These are phyloP conservation scores for Hemileia vastatrix DNA, from an alignment of 1,284 basidiomycete genomes.

Conservation along the genomic window DNA sequence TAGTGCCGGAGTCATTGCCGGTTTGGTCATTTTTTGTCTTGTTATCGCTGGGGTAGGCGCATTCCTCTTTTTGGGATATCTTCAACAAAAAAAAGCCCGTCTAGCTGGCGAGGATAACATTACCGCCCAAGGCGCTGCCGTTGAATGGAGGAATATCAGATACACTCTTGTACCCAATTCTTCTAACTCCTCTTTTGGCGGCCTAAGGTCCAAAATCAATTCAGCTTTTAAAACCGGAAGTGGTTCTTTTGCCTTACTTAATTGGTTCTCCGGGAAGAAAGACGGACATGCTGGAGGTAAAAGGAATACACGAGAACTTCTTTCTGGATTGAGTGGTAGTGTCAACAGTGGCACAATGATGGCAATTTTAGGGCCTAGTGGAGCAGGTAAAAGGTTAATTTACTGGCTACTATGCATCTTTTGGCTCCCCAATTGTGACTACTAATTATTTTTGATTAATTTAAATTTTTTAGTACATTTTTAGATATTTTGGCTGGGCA, in stretches of 20 bases:
- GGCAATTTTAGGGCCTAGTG: slow-evolving; percentile 66
- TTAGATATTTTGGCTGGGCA: slow-evolving; percentile 73
- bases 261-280: not conserved
- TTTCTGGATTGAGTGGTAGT: slow-evolving; percentile 60
- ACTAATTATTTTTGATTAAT: too few relatives aligned
- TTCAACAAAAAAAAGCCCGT: slow-evolving; percentile 56
- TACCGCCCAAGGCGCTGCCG: slow-evolving; percentile 50
- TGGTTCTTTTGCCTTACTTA: not conserved
- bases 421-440: too few relatives aligned
- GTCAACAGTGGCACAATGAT: slow-evolving; percentile 69
- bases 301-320: slow-evolving; percentile 45
- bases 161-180: slow-evolving; percentile 48
- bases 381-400: slow-evolving; percentile 54
- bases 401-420: too few relatives aligned
- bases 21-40: slow-evolving; percentile 66
- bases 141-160: slow-evolving; percentile 61
- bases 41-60: slow-evolving; percentile 55
- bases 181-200: not conserved
- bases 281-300: not conserved
- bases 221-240: slow-evolving; percentile 7
- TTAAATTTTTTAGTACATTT: slow-evolving; percentile 50
- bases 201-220: too few relatives aligned
- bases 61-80: slow-evolving; percentile 55
- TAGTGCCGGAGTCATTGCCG: slow-evolving; percentile 71
- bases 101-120: slow-evolving; percentile 46